Evolutionary conservation across 768 basidiomycete species (phyloP).

Genomic region (Tricholoma bakamatsutake): DNA sequence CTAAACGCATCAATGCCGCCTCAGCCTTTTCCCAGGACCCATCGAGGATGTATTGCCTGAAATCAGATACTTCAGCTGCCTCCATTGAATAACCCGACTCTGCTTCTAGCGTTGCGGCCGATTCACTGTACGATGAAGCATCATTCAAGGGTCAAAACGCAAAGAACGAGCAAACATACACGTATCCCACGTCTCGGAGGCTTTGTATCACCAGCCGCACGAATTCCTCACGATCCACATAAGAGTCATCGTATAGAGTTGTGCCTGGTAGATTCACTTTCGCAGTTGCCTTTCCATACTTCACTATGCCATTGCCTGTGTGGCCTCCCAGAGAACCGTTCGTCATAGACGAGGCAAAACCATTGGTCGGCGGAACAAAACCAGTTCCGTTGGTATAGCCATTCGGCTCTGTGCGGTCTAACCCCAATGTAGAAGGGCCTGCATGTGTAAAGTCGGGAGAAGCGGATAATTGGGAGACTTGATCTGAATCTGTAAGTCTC

Average conservation of each 20-base stretch:
- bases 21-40: constrained; percentile 82
- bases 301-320: constrained; percentile 45
- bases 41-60: constrained; percentile 72
- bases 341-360: constrained; percentile 29
- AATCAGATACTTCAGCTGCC: constrained; percentile 66
- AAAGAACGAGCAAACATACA: constrained; percentile 12
- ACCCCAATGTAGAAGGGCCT: constrained; percentile 44
- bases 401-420: constrained; percentile 32
- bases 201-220: constrained; percentile 86
- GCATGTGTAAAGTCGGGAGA: constrained; percentile 41
- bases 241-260: constrained; percentile 71
- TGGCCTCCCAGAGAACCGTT: constrained; percentile 27
- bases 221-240: constrained; percentile 85
- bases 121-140: constrained; percentile 50
- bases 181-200: constrained; percentile 82
- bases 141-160: constrained; percentile 7
- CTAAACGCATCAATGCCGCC: constrained; percentile 57
- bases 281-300: constrained; percentile 46
- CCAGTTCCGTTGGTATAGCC: constrained; percentile 42
- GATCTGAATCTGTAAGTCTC: constrained; percentile 49
- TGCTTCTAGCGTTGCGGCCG: constrained; percentile 82
- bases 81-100: constrained; percentile 92
- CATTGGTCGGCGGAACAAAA: constrained; percentile 25
- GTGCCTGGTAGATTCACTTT: constrained; percentile 68
- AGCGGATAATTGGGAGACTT: constrained; percentile 36